Percentiles rank a stretch among this genome's conserved stretches.
Conservation (phyloP, 2,329 filamentous ascomycete species). For the Nemania sp. region DNA sequence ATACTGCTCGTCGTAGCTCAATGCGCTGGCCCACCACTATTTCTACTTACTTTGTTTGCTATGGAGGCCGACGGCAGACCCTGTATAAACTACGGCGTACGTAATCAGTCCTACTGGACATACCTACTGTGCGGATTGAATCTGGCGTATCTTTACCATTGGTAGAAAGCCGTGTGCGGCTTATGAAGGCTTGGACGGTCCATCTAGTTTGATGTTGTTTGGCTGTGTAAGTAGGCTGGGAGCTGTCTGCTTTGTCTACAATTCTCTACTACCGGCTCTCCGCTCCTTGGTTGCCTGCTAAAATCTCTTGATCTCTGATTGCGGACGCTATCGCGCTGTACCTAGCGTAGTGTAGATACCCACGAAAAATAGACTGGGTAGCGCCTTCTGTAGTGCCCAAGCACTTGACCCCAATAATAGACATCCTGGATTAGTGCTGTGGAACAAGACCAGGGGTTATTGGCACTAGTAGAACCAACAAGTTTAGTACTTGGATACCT, state of each 20-base stretch:
- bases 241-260: neutral
- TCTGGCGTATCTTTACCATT: neutral
- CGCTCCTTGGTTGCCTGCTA: no score
- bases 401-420: no score
- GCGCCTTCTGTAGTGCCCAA: no score
- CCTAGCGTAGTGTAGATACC: no score
- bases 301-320: no score
- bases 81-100: neutral
- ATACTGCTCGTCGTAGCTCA: neutral
- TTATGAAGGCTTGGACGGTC: no score
- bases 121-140: neutral
- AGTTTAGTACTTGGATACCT: neutral
- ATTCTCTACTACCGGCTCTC: no score
- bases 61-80: neutral
- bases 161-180: neutral
- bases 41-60: neutral
- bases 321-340: no score
- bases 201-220: no score
- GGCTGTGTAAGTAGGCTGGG: neutral
- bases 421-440: conserved; percentile 8
- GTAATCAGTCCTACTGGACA: conserved; percentile 7
- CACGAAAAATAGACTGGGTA: no score
- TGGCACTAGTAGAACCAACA: neutral
- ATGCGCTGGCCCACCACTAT: neutral
- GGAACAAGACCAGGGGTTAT: conserved; percentile 2